A percentile compares a stretch with the other conserved stretches of the same genome.
phyloP scores from a whole-genome alignment of 345 rosid genomes.

The Citrus hindsii region DNA sequence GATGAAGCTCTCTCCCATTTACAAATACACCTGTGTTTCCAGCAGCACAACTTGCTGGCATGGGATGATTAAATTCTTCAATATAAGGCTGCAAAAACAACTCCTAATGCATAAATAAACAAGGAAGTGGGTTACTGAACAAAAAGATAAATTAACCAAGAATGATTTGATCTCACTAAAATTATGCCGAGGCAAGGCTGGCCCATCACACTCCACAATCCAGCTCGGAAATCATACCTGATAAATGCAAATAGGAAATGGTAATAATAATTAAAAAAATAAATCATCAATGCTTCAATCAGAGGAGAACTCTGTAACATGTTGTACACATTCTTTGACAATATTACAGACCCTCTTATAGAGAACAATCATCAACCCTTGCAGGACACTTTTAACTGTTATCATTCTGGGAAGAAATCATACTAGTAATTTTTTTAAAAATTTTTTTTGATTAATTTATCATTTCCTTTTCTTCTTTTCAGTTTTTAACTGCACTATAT shows the following conservation, averaged over 20 bases:
- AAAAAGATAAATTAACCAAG: background rate
- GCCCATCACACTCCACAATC: slow-evolving; percentile 79
- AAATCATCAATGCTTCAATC: background rate
- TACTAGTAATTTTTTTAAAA: background rate
- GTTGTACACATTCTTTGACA: background rate
- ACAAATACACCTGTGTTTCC: slow-evolving; percentile 69
- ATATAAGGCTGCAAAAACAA: slow-evolving; percentile 53
- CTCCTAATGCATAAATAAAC: background rate
- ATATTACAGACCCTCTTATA: background rate
- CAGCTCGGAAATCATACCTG: slow-evolving; percentile 80
- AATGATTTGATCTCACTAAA: slow-evolving; percentile 45
- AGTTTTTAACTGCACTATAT: background rate
- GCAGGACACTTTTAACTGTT: background rate
- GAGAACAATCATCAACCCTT: background rate
- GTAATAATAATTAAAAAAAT: background rate
- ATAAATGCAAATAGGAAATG: background rate
- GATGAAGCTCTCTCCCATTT: slow-evolving; percentile 77
- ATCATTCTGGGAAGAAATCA: background rate
- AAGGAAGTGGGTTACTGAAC: background rate
- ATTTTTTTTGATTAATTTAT: background rate
- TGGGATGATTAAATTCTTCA: slow-evolving; percentile 59
- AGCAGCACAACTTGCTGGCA: slow-evolving; percentile 66
- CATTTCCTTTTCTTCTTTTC: background rate
- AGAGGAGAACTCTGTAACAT: background rate
- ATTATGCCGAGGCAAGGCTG: slow-evolving; percentile 74